Conservation (phyloP, 768 basidiomycete species). For the Coprinopsis sp. region DNA sequence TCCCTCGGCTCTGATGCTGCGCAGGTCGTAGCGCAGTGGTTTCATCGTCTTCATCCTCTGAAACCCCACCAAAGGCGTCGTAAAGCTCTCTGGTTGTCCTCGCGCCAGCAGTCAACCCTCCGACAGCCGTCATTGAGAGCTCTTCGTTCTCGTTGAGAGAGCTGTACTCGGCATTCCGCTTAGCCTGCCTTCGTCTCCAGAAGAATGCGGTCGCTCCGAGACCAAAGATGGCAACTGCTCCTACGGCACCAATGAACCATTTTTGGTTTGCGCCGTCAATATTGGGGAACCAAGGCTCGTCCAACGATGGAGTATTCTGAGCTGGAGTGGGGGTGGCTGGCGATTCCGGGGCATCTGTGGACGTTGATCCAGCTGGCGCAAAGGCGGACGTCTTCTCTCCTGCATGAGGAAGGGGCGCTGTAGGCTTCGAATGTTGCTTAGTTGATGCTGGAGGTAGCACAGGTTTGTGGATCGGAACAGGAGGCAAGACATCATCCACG, state of each 20-base stretch:
- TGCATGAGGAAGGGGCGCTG: constrained; percentile 73
- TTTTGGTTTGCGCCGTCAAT: constrained; percentile 69
- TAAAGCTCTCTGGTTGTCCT: constrained; percentile 84
- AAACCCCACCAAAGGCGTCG: constrained; percentile 91
- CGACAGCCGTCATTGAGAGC: constrained; percentile 71
- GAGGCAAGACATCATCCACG: constrained; percentile 45
- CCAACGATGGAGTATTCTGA: constrained; percentile 39
- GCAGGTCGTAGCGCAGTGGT: constrained; percentile 51
- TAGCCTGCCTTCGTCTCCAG: constrained; percentile 57
- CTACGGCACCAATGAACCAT: constrained; percentile 89
- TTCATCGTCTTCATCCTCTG: constrained; percentile 82
- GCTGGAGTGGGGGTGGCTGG: constrained; percentile 35
- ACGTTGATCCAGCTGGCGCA: constrained; percentile 27
- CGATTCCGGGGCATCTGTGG: constrained; percentile 22
- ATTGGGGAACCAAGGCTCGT: constrained; percentile 82
- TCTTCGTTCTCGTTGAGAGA: constrained; percentile 61
- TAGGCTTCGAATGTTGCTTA: constrained; percentile 78
- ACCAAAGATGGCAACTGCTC: constrained; percentile 73
- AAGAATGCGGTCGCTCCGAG: constrained; percentile 70
- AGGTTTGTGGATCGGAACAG: constrained; percentile 33
- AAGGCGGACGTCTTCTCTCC: constrained; percentile 64
- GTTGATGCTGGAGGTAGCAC: constrained; percentile 36
- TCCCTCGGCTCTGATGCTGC: constrained; percentile 15
- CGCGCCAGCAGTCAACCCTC: constrained; percentile 31
- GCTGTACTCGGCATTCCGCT: constrained; percentile 45